A percentile compares a stretch with the other conserved stretches of the same genome.
Conservation (phyloP, 2,329 filamentous ascomycete genomes). For the Talaromyces sp. region DNA sequence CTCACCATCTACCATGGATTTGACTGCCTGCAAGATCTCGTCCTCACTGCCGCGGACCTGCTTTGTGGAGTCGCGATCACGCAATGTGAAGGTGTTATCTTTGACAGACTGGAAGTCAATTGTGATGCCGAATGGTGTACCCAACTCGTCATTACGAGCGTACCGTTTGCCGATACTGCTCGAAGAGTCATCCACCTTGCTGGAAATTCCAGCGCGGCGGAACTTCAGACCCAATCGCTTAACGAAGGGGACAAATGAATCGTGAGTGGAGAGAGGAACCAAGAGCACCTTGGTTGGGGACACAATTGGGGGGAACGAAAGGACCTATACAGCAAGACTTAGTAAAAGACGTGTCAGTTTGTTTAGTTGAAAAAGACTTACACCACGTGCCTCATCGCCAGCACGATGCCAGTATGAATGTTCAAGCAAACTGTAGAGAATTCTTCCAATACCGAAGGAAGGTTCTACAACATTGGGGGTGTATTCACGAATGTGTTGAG, state of each 20-base stretch:
- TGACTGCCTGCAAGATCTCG: conserved; percentile 72
- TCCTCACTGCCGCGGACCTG: conserved; percentile 83
- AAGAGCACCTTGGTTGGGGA: conserved; percentile 96
- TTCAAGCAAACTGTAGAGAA: conserved; percentile 88
- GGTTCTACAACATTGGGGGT: conserved; percentile 96
- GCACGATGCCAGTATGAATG: conserved; percentile 92
- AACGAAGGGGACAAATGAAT: conserved; percentile 75
- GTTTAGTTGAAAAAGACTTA: conserved; percentile 50
- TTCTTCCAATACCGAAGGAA: conserved; percentile 94
- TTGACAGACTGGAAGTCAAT: conserved; percentile 94
- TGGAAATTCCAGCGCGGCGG: conserved; percentile 72
- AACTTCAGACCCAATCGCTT: conserved; percentile 71
- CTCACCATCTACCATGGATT: conserved; percentile 59
- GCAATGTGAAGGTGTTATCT: conserved; percentile 79
- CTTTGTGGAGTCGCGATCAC: conserved; percentile 85
- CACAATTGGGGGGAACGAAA: conserved; percentile 71
- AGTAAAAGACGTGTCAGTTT: not conserved
- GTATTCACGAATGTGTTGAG: conserved; percentile 83
- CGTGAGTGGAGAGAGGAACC: conserved; percentile 78
- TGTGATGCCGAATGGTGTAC: conserved; percentile 89
- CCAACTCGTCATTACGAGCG: conserved; percentile 90
- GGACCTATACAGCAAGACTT: conserved; percentile 48
- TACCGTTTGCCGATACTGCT: conserved; percentile 95
- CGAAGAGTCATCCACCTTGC: conserved; percentile 82
- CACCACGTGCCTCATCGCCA: conserved; percentile 78